Evolutionary conservation across 441 rosid species (phyloP).

Genomic region (Adansonia rubrostipa): DNA sequence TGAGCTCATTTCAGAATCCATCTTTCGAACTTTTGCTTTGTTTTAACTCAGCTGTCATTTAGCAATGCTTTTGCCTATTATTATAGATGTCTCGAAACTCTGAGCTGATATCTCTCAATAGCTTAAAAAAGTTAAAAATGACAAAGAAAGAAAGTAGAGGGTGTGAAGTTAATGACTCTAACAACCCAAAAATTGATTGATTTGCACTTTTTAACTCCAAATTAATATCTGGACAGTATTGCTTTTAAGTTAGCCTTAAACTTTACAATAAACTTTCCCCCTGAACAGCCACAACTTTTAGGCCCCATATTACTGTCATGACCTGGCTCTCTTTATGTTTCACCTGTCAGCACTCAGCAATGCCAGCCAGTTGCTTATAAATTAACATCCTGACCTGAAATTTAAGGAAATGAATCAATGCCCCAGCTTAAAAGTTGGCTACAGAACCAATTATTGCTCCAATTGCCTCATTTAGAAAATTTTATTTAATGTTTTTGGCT

Average conservation of each 20-base stretch:
- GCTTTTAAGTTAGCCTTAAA: not conserved
- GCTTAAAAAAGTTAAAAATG: not conserved
- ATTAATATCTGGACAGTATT: not conserved
- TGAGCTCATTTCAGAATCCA: not conserved
- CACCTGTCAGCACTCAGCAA: not conserved
- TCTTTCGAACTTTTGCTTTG: not conserved
- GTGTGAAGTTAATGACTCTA: slow-evolving; percentile 15
- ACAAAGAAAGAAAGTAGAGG: slow-evolving; percentile 2
- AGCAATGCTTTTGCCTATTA: not conserved
- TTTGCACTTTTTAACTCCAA: not conserved
- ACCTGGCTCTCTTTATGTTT: slow-evolving; percentile 1
- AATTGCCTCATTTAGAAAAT: not conserved
- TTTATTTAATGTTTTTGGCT: not conserved
- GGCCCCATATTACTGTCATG: not conserved
- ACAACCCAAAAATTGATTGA: not conserved
- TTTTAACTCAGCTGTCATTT: not conserved
- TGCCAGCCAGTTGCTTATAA: not conserved
- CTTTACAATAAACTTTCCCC: not conserved
- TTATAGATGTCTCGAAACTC: not conserved
- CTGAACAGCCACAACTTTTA: not conserved
- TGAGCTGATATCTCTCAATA: not conserved
- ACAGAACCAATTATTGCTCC: not conserved
- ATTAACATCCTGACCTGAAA: not conserved
- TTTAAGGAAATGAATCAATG: not conserved
- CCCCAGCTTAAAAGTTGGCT: not conserved